Percentiles rank a stretch among this genome's conserved stretches.
phyloP scores from a whole-genome alignment of 1,139 yeast genomes.

The Diutina mesorugosa region DNA sequence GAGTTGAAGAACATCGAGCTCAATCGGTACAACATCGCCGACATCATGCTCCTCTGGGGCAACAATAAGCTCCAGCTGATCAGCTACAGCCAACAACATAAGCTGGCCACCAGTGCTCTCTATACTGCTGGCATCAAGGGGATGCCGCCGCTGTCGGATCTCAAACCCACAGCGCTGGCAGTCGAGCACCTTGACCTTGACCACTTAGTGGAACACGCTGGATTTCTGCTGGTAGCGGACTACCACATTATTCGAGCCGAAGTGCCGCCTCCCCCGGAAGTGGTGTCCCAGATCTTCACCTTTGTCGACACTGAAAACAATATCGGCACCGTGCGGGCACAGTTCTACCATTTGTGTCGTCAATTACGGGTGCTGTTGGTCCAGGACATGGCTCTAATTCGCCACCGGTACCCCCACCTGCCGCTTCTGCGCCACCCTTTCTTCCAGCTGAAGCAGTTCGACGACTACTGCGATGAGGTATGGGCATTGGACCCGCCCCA shows the following conservation, averaged over 20 bases:
- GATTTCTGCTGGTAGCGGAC: conserved; percentile 11
- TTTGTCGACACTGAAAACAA: conserved; percentile 10
- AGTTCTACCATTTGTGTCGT: conserved; percentile 6
- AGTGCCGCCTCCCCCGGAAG: conserved; percentile 17
- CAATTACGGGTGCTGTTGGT: conserved; percentile 15
- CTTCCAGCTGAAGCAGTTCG: conserved; percentile 13
- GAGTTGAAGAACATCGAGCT: neutral
- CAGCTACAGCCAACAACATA: conserved; percentile 18
- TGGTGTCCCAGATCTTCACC: conserved; percentile 18
- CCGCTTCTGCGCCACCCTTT: conserved; percentile 16
- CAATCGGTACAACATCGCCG: neutral
- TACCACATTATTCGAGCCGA: conserved; percentile 13
- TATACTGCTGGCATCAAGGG: conserved; percentile 11
- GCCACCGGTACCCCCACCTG: conserved; percentile 14
- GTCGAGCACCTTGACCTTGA: conserved; percentile 7
- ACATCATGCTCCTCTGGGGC: conserved; percentile 13
- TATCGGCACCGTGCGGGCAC: neutral
- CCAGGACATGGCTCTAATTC: conserved; percentile 23
- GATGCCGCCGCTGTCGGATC: conserved; percentile 12
- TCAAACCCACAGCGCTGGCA: conserved; percentile 8
- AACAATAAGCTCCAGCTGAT: conserved; percentile 14
- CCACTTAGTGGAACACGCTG: conserved; percentile 13
- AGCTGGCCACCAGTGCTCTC: conserved; percentile 13
- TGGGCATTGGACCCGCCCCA: neutral
- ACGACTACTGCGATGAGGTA: conserved; percentile 10